Evolutionary conservation across 805 yeast species (phyloP).

Genomic region (Pichia occidentalis): DNA sequence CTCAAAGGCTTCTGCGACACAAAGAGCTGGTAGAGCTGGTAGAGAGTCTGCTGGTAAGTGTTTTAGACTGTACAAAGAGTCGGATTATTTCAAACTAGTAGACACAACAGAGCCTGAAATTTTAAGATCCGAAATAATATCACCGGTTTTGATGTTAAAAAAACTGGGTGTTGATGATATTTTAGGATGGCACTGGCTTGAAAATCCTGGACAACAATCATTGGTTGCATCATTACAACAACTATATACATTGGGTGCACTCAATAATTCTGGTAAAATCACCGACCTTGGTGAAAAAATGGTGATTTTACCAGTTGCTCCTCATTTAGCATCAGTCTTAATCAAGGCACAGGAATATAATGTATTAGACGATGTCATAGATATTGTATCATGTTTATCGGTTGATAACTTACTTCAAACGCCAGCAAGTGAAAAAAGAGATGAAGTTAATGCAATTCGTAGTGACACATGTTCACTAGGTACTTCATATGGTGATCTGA

Average conservation of each 20-base stretch:
- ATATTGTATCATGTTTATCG: slow-evolving; percentile 86
- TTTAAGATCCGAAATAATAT: slow-evolving; percentile 73
- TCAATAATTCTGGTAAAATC: slow-evolving; percentile 68
- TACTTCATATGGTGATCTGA: slow-evolving; percentile 70
- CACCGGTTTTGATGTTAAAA: slow-evolving; percentile 80
- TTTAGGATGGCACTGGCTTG: slow-evolving; percentile 86
- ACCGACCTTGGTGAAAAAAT: slow-evolving; percentile 77
- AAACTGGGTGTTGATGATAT: slow-evolving; percentile 78
- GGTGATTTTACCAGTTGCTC: slow-evolving; percentile 88
- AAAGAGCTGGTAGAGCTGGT: slow-evolving; percentile 98
- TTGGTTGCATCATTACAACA: slow-evolving; percentile 71
- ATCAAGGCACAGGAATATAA: slow-evolving; percentile 52
- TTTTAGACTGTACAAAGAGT: slow-evolving; percentile 74
- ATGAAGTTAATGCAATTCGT: slow-evolving; percentile 74
- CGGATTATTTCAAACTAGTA: slow-evolving; percentile 55
- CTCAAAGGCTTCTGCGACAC: slow-evolving; percentile 90
- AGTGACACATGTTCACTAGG: slow-evolving; percentile 66
- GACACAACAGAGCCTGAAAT: slow-evolving; percentile 92
- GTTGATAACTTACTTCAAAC: slow-evolving; percentile 82
- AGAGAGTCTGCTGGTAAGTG: slow-evolving; percentile 93
- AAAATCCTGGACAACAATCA: slow-evolving; percentile 78
- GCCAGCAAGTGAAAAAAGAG: slow-evolving; percentile 74
- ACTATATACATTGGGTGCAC: slow-evolving; percentile 70
- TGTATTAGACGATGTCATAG: slow-evolving; percentile 61
- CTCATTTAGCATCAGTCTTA: slow-evolving; percentile 82